Evolutionary conservation across 495 filamentous ascomycete species (phyloP).

Genomic region (Podospora appendiculata): DNA sequence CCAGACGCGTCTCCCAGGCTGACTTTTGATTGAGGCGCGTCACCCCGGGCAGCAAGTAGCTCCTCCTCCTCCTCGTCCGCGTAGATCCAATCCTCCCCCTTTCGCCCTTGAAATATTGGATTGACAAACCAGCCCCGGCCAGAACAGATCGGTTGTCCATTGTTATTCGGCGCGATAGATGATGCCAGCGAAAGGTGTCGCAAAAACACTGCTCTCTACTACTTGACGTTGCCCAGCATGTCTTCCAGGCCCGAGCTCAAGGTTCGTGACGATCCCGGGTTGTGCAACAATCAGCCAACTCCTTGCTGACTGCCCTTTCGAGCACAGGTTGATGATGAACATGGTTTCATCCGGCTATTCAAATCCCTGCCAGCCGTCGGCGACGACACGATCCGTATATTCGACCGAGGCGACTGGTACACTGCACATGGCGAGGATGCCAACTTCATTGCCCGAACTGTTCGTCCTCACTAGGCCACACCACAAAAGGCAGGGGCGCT

Average conservation of each 20-base stretch:
- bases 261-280: constrained; percentile 33
- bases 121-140: no score
- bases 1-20: neutral
- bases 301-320: constrained; percentile 4
- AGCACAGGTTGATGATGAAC: constrained; percentile 83
- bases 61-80: neutral
- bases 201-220: neutral
- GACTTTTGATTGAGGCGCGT: constrained; percentile 3
- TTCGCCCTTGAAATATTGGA: no score
- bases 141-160: no score
- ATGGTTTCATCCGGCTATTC: constrained; percentile 92
- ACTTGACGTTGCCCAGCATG: constrained; percentile 44
- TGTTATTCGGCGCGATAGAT: neutral
- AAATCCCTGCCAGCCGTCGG: constrained; percentile 62
- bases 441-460: constrained; percentile 83
- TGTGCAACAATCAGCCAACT: neutral
- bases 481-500: neutral
- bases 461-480: constrained; percentile 16
- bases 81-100: no score
- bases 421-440: constrained; percentile 90
- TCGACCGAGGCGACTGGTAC: constrained; percentile 93
- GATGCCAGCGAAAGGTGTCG: neutral
- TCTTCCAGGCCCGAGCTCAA: constrained; percentile 87
- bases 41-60: neutral
- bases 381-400: constrained; percentile 75